Conservation (phyloP, 1,284 basidiomycete species). For the Ceratobasidium papillatum region DNA sequence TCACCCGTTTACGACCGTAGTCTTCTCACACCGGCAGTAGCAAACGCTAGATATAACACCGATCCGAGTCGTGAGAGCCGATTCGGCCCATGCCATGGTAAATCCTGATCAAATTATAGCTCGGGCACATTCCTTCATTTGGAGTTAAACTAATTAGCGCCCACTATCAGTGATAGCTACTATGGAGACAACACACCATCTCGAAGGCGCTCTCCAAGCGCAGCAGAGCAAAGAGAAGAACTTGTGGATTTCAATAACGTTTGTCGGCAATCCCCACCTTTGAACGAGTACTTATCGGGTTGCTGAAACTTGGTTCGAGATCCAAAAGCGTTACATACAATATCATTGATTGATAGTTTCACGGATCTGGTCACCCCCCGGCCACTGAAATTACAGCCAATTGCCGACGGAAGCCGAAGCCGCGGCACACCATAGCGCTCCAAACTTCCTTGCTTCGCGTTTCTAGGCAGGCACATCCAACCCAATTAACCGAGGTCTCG, state of each 20-base stretch:
- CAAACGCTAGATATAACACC: no score
- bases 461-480: neutral
- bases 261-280: no score
- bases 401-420: no score
- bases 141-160: neutral
- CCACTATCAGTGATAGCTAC: neutral
- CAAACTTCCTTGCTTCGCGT: neutral
- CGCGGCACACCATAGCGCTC: no score
- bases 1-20: no score
- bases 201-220: constrained; percentile 2
- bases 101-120: neutral
- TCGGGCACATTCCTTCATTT: neutral
- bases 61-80: no score
- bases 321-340: neutral
- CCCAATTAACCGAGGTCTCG: neutral
- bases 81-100: no score
- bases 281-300: neutral
- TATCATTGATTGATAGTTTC: neutral
- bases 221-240: neutral
- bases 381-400: no score
- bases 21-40: no score
- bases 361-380: no score
- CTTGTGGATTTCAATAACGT: no score
- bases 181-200: neutral
- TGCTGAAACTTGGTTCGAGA: neutral